phyloP scores from a whole-genome alignment of 2,329 filamentous ascomycete genomes.

The Alternaria arborescens region DNA sequence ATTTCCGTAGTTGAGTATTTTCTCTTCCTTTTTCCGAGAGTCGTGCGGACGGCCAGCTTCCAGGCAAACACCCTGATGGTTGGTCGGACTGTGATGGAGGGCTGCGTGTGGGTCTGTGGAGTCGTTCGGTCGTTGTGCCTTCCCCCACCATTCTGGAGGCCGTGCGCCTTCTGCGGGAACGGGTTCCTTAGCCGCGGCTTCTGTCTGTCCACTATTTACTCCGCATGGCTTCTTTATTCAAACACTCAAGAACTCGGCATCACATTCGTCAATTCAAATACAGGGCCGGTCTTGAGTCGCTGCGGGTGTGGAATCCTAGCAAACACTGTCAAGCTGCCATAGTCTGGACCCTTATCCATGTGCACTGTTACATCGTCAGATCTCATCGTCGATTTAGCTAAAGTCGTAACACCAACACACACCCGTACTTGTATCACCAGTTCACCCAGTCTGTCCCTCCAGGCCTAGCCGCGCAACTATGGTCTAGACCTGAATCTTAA shows the following conservation, averaged over 20 bases:
- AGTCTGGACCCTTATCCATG: background rate
- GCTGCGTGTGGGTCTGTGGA: conserved; percentile 15
- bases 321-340: background rate
- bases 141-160: conserved; percentile 24
- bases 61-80: conserved; percentile 26
- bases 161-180: conserved; percentile 23
- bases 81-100: conserved; percentile 15
- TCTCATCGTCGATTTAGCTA: conserved; percentile 7
- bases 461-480: conserved; percentile 1
- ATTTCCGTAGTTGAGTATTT: background rate
- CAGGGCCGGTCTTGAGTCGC: background rate
- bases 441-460: conserved; percentile 13
- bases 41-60: conserved; percentile 3
- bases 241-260: background rate
- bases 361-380: conserved; percentile 11
- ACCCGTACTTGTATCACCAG: conserved; percentile 19
- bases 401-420: conserved; percentile 9
- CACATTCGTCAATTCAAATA: background rate
- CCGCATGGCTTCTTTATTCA: background rate
- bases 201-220: conserved; percentile 4
- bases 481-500: background rate
- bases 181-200: conserved; percentile 14
- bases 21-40: background rate
- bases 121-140: conserved; percentile 17
- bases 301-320: background rate